Conservation (phyloP, 768 basidiomycete genomes). For the Phylloporus arenicola region DNA sequence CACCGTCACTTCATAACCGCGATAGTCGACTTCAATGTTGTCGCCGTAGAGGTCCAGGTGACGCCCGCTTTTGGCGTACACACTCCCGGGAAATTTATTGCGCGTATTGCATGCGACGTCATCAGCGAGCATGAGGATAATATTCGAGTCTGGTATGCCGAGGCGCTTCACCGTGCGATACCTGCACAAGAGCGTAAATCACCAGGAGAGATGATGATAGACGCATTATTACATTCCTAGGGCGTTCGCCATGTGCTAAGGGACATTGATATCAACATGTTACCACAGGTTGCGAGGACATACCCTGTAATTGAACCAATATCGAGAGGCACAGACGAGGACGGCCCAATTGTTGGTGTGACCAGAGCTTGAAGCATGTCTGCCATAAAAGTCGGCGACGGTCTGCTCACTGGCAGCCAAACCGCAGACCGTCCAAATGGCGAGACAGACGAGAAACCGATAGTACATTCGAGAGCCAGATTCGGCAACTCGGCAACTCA, state of each 20-base stretch:
- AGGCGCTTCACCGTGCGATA: conserved; percentile 97
- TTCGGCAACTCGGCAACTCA: conserved; percentile 25
- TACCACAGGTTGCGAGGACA: conserved; percentile 22
- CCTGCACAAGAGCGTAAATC: conserved; percentile 40
- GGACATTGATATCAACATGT: neutral
- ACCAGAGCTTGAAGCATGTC: conserved; percentile 32
- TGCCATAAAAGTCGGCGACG: conserved; percentile 43
- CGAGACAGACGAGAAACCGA: conserved; percentile 32
- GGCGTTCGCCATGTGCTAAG: conserved; percentile 97
- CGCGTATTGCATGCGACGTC: conserved; percentile 91
- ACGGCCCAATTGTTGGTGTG: conserved; percentile 99
- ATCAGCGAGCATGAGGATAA: conserved; percentile 98
- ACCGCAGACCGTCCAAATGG: conserved; percentile 31
- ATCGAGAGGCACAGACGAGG: conserved; percentile 86
- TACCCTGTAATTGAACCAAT: conserved; percentile 99
- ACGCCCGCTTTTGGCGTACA: conserved; percentile 83
- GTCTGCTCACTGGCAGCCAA: conserved; percentile 33
- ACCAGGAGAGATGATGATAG: neutral
- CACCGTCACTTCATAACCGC: conserved; percentile 96
- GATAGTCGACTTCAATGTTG: conserved; percentile 96
- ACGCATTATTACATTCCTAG: conserved; percentile 77
- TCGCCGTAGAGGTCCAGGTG: conserved; percentile 90
- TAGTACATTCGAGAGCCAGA: conserved; percentile 18
- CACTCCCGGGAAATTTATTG: conserved; percentile 87
- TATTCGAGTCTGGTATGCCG: conserved; percentile 97